Base-by-base conservation (phyloP, 176 grass and related monocot species). In the Bonia amplexicaulis region DNA sequence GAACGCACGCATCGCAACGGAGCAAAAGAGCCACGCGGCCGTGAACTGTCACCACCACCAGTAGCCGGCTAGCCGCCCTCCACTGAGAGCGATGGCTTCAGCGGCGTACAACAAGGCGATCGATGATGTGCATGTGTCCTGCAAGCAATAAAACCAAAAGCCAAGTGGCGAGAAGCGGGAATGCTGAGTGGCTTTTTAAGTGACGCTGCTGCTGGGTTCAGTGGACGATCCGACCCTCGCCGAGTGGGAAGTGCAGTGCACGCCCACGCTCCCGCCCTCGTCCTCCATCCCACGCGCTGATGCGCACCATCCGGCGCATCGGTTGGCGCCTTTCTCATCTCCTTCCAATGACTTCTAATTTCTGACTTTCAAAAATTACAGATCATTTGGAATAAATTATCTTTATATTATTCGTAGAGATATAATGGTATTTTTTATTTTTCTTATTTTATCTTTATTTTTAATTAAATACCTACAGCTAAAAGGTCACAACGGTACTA, bases 121-220 rank as follows among this genome's bases (percentile, higher is more conserved):
- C 13, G 47, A 15, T 5, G 71, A 25, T 69, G 69, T 84, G 67
- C 25, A 25, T 69, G 69, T 84, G 67, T 35, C 81, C 16, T 80
- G 41, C 52, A 53, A 53, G 19, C 53, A 20, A 55, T 9, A 22
- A 69, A 77, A 77, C 33, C 9, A n/a, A 51, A 45, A 48, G 33
- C 20, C 19, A 33, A 26, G 67, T 31, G 68, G 47, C 12, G 7
- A 29, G 4, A 16, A 6, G 74, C 9, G 19, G 20, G 54, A 77
- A 85, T 67, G 70, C 61, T 29, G n/a, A 14, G 82, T 23, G 12
- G 9, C 63, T 39, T 89, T 89, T 60, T 75, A 40, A 53, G 69
- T 59, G 60, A 5, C 58, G 44, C 5, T 26, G 51, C 25, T 15
- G 69, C 67, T 37, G 41, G 44, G 14, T 6, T 51, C 27, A 59